Evolutionary conservation across 352 stramenopile genomes (phyloP), one percentile per base, ranked within the genome.

Genomic region (Phytopythium aichiense): DNA sequence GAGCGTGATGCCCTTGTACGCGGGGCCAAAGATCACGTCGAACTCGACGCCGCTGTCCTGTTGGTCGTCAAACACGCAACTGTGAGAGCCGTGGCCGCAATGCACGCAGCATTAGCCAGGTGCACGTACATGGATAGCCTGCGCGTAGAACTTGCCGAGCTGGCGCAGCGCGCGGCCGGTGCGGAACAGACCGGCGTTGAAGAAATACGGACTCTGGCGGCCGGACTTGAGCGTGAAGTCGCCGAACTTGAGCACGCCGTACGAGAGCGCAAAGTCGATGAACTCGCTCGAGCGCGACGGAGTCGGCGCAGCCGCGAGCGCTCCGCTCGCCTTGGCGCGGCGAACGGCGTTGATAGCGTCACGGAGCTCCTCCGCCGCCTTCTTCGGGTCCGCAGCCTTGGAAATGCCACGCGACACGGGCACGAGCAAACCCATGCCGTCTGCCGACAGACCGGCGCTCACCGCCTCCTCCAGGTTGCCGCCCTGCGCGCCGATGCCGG

Each of bases 1-100:
- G 8, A 99, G 81, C 33, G 97, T 98, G 74, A 99, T 99, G 58
- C 97, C 98, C 87, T 99, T 99, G 92, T 99, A 99, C 1, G 98
- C 98, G 5, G 98, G 98, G 0, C 98, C 98, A 72, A 99, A 99
- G 31, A 99, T 75, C 52, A 99, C 95, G 66, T 99, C 97, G 70
- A 99, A 99, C 52, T 96, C 85, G 7, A 99, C 74, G 23, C 86
- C 88, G 49, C 84, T 95, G 25, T 87, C 71, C 73, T 91, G 60
- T 62, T 69, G 59, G 33, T 71, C 45, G 76, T 15, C 65, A 74
- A 9, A 42, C 25, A 57, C 51, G 33, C 7, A 30, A 28, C 16
- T 25, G n/a, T 57, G 23, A 63, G 58, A 28, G 23, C 25, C 55
- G 37, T 53, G 42, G 11, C 18, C 2, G 6, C 13, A 23, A 42